Conservation (phyloP, 169 alveolate species). For the Plasmodium gonderi region DNA sequence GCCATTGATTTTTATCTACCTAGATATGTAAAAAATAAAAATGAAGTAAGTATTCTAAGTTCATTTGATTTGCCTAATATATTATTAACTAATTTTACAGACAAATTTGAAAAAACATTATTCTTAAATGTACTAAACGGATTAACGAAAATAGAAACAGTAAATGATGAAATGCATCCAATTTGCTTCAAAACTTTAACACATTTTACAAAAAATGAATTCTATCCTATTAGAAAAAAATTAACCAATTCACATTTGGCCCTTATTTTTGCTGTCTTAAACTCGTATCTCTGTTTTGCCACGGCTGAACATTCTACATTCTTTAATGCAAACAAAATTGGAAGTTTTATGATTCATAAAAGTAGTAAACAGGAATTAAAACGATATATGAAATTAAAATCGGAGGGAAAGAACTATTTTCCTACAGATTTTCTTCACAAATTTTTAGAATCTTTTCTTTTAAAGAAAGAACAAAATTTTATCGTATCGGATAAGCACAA, state of each 20-base stretch:
- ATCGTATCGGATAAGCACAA: slow-evolving; percentile 11
- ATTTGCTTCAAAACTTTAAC: slow-evolving; percentile 34
- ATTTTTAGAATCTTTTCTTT: slow-evolving; percentile 47
- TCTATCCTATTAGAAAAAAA: slow-evolving; percentile 9
- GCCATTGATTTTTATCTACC: slow-evolving; percentile 25
- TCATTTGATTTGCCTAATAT: slow-evolving; percentile 19
- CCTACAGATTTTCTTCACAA: slow-evolving; percentile 6
- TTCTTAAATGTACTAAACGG: slow-evolving; percentile 33
- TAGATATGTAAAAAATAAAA: slow-evolving; percentile 12
- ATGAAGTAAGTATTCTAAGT: slow-evolving; percentile 7
- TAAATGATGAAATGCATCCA: slow-evolving; percentile 62
- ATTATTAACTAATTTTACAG: slow-evolving; percentile 9
- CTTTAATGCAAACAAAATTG: slow-evolving; percentile 12
- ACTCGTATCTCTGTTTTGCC: slow-evolving; percentile 56
- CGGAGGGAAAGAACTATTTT: slow-evolving; percentile 17
- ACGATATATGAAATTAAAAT: not conserved
- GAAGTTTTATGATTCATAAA: slow-evolving; percentile 28
- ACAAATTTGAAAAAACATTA: not conserved
- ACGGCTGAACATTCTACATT: not conserved
- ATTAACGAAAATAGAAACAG: not conserved
- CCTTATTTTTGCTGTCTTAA: slow-evolving; percentile 22
- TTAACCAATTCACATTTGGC: slow-evolving; percentile 19
- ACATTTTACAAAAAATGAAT: slow-evolving; percentile 1
- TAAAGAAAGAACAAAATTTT: slow-evolving; percentile 20
- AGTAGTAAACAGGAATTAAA: slow-evolving; percentile 12